Base-by-base conservation (phyloP, 805 yeast species). In the Candida cerambycidarum region DNA sequence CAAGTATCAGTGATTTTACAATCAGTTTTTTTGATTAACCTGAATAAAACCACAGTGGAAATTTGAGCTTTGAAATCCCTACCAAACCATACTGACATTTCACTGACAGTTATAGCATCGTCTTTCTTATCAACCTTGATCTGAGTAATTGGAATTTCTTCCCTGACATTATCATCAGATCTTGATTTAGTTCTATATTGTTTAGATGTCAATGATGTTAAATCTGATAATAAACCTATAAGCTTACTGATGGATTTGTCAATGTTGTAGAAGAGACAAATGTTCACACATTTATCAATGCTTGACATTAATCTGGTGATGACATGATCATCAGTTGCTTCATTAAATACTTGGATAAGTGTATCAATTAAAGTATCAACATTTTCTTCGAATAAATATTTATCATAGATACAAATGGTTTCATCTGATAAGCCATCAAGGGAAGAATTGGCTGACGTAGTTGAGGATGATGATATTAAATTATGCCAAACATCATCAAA, bases 1-100 rank as follows among this genome's bases (percentile, higher is more conserved):
- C 96, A 89, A 9, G 82, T 67, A 3, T 66, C 57, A 3, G 82
- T 62, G 5, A 80, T 73, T 29, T 63, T 61, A 39, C 76, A 71
- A 17, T 72, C 71, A 23, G 80, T 80, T 50, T 80, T 78, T 49
- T 80, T 79, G 23, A 87, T 64, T 24, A 92, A 78, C 48, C 95
- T 73, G 69, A 92, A 89, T 38, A 92, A 69, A 1, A 92, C 92
- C 39, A 90, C 89, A 2, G 89, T 76, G 10, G 97, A 84, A 47
- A 92, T 67, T 58, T 95, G 99, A 0, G 96, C 96, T 56, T 90
- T 89, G 66, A 88, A 87, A 56, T 89, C 93, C 37, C 84, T 75
- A 5, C 99, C 99, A 58, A 93, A 83, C 59, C 83, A 75, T 12
- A 89, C 88, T 0, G 97, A 79, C 41, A 80, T 66, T 43, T 88